A percentile compares a stretch with the other conserved stretches of the same genome.
Evolutionary conservation across 148 eudicot genomes (phyloP).

Genomic region (Chenopodium suecicum): DNA sequence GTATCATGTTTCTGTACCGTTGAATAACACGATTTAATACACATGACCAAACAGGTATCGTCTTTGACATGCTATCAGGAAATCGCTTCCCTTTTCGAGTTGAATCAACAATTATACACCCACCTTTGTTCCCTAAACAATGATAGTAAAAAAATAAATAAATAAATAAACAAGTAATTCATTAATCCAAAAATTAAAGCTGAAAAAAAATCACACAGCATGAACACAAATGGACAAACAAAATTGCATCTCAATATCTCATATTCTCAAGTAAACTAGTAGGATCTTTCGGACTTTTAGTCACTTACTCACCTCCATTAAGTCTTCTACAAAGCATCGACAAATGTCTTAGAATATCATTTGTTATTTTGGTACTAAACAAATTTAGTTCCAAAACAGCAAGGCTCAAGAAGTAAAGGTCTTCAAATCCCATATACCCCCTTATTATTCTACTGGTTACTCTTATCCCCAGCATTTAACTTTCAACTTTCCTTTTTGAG

Average conservation of each 20-base stretch:
- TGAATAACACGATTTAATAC: conserved; percentile 76
- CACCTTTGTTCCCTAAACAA: conserved; percentile 85
- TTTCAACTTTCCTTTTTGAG: too few relatives aligned
- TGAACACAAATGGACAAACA: not conserved
- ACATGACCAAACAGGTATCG: conserved; percentile 95
- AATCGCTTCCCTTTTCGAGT: conserved; percentile 97
- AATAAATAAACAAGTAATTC: not conserved
- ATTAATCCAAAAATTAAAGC: not conserved
- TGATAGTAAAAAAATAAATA: conserved; percentile 11
- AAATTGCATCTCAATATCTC: not conserved
- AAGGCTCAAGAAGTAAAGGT: too few relatives aligned
- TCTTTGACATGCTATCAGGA: conserved; percentile 99
- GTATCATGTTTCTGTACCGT: conserved; percentile 35
- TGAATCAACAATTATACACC: conserved; percentile 87
- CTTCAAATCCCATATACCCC: too few relatives aligned
- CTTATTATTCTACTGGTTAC: too few relatives aligned
- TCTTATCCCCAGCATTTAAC: too few relatives aligned
- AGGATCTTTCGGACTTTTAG: not conserved
- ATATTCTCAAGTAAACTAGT: not conserved
- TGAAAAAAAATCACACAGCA: not conserved
- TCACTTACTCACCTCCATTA: not conserved
- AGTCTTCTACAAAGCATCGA: not conserved
- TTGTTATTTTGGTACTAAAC: too few relatives aligned
- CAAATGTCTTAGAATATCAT: too few relatives aligned
- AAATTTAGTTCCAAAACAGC: too few relatives aligned